Percentiles rank a stretch among this genome's conserved stretches.
These are phyloP conservation scores for Microstegium vimineum DNA, from an alignment of 176 grass and related monocot species.

Conservation along the genomic window DNA sequence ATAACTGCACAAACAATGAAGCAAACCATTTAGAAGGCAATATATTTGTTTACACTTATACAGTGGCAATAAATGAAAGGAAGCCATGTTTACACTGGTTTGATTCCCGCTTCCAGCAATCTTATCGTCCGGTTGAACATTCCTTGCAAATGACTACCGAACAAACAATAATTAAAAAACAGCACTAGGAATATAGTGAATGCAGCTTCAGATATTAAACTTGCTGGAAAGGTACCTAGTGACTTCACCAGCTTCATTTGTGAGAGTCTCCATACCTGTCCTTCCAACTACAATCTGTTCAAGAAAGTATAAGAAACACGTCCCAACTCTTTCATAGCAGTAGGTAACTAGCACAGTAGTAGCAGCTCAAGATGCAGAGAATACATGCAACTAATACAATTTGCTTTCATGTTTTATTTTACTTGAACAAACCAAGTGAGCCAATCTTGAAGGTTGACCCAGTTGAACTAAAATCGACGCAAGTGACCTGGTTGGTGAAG, in stretches of 20 bases:
- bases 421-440: background rate
- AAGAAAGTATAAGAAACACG: conserved; percentile 27
- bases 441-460: background rate
- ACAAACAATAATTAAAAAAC: background rate
- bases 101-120: conserved; percentile 90
- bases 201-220: background rate
- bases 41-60: background rate
- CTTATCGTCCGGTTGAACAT: conserved; percentile 98
- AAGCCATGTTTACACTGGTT: conserved; percentile 70
- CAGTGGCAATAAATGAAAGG: background rate
- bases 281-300: conserved; percentile 95
- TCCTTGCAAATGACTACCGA: conserved; percentile 78
- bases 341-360: background rate
- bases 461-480: background rate
- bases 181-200: background rate
- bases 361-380: background rate
- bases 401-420: background rate
- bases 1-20: conserved; percentile 56
- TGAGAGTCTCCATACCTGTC: conserved; percentile 87
- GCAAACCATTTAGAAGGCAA: background rate
- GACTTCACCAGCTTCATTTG: conserved; percentile 91
- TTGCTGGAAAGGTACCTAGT: conserved; percentile 53
- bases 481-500: background rate
- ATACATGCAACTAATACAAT: background rate
- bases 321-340: background rate